These are phyloP conservation scores for Daldinia bambusicola DNA, from an alignment of 495 filamentous ascomycete species.

Conservation along the genomic window DNA sequence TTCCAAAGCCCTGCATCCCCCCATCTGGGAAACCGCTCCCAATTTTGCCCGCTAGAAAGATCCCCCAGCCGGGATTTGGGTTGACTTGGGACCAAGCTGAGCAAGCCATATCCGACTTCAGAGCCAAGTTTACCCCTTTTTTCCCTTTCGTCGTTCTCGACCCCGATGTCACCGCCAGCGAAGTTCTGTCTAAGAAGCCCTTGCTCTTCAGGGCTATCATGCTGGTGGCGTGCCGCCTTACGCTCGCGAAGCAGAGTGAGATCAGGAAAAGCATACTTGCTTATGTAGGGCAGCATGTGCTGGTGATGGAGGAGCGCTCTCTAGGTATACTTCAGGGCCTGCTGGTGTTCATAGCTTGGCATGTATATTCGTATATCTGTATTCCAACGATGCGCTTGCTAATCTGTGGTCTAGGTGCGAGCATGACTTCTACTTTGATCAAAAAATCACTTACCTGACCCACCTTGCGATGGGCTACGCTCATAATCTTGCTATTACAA, in stretches of 20 bases:
- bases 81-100: slow-evolving; percentile 50
- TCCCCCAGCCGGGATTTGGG: slow-evolving; percentile 42
- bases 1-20: not conserved
- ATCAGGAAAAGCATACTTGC: slow-evolving; percentile 47
- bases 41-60: slow-evolving; percentile 7
- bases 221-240: slow-evolving; percentile 40
- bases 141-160: slow-evolving; percentile 50
- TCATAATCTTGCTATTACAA: slow-evolving; percentile 50
- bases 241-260: slow-evolving; percentile 43
- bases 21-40: slow-evolving; percentile 1
- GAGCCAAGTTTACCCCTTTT: slow-evolving; percentile 42
- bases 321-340: slow-evolving; percentile 49
- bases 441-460: slow-evolving; percentile 43
- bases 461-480: slow-evolving; percentile 50
- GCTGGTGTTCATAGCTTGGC: slow-evolving; percentile 50
- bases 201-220: slow-evolving; percentile 48
- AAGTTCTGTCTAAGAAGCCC: slow-evolving; percentile 43
- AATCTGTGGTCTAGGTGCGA: slow-evolving; percentile 30
- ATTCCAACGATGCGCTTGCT: not conserved
- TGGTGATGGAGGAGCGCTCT: slow-evolving; percentile 47
- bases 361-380: not conserved
- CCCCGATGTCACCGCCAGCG: slow-evolving; percentile 38
- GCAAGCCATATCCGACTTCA: slow-evolving; percentile 45
- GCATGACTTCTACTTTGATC: slow-evolving; percentile 44
- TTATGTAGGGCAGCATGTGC: slow-evolving; percentile 47